phyloP scores from a whole-genome alignment of 2,329 filamentous ascomycete genomes.

The Arthrobotrys musiformis region DNA sequence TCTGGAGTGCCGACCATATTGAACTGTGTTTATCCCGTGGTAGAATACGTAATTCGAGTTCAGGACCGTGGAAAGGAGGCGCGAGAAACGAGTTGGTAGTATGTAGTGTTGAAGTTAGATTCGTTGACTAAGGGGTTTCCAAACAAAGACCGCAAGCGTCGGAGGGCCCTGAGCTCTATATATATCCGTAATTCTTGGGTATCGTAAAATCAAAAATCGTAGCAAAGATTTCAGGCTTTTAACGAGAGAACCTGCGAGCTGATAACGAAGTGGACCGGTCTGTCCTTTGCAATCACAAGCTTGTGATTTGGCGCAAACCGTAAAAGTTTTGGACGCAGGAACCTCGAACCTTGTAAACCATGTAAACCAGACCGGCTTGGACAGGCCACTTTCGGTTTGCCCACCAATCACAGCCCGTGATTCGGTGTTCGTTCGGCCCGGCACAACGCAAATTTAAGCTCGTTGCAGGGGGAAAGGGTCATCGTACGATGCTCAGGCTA shows the following conservation, averaged over 20 bases:
- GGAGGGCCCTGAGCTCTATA: constrained; percentile 7
- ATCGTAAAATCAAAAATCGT: constrained; percentile 7
- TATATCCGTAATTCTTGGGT: neutral
- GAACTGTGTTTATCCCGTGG: constrained; percentile 13
- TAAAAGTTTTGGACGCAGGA: constrained; percentile 43
- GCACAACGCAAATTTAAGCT: constrained; percentile 22
- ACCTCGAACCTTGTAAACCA: constrained; percentile 14
- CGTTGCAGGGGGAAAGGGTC: constrained; percentile 9
- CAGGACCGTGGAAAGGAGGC: neutral
- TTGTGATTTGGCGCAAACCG: constrained; percentile 42
- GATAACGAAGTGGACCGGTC: neutral
- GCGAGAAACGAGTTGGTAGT: neutral
- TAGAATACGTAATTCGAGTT: neutral
- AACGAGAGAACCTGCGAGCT: neutral
- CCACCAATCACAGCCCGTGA: constrained; percentile 46
- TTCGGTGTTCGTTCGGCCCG: constrained; percentile 54
- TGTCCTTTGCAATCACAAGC: constrained; percentile 41
- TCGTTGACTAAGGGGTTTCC: constrained; percentile 17
- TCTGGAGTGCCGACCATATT: constrained; percentile 52
- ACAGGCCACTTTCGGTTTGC: constrained; percentile 11
- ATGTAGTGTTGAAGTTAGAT: constrained; percentile 16
- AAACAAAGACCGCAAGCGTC: constrained; percentile 9
- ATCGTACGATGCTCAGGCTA: constrained; percentile 55
- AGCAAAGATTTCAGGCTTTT: constrained; percentile 1
- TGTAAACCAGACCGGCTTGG: neutral